Base-by-base conservation (phyloP, 202 grass and related monocot species). In the Musa balbisiana region DNA sequence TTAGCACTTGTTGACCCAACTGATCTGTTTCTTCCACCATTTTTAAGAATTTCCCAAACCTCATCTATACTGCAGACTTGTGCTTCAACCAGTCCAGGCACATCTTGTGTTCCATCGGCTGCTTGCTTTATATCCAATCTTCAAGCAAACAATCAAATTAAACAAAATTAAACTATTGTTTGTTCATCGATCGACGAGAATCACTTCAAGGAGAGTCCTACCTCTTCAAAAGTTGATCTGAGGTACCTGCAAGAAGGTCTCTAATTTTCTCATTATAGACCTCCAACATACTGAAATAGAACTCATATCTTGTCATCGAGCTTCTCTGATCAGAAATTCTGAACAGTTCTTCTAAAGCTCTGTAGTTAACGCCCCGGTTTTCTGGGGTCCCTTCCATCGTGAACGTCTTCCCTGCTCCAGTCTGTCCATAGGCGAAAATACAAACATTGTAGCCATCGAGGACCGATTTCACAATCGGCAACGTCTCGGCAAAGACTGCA, bases 401-500 rank as follows among this genome's bases (percentile, higher is more conserved):
- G 82, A 90, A 99, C 2, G 95, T 99, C 76, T 99, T 95, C 25
- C 91, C 91, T 0, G 95, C 88, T 80, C 95, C 95, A 52, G 91
- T 99, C 53, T 99, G 95, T 26, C 95, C 95, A 72, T 95, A 99
- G 17, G 95, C 95, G 58, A 99, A 95, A 58, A 99, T 99, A 73
- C 95, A 99, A 24, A 99, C 91, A 11, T 99, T 99, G 85, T 88
- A 99, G 17, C 95, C 95, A 43, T 99, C 95, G 73, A 99, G 78
- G 0, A 91, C 95, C 12, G 91, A 95, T 69, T 81, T 85, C 76
- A 99, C 89, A 24, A 99, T 84, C 0, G 91, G 95, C 69, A 88
- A 63, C n/a, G 89, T 95, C 69, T 99, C 89, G 26, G 79, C 73
- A 80, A 95, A 99, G 11, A 95, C 89, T 6, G 52, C 52, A 54